Evolutionary conservation across 768 basidiomycete species (phyloP), one percentile per base, ranked within the genome.

Genomic region (Lactarius pseudohatsudake): DNA sequence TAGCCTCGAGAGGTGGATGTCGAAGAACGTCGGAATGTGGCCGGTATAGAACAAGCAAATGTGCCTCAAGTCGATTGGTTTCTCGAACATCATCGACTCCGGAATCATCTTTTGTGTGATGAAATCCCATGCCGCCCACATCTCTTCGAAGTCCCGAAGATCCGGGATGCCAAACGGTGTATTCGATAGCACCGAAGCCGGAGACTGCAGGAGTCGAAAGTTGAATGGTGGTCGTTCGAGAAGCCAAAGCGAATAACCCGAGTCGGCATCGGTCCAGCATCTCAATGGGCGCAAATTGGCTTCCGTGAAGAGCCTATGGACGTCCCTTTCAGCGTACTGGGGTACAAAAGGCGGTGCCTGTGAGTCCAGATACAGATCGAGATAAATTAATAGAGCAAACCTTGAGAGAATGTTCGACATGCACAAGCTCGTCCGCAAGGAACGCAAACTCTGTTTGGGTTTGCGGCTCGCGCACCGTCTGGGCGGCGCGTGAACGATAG

Each of bases 31-130:
- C 2, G 94, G 94, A 56, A 98, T 94, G 75, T 98, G 97, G 0
- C 96, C 96, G 15, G 93, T 74, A 76, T 98, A 98, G 79, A 99
- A 99, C n/a, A 98, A 82, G 73, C 94, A 96, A 64, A 96, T 94
- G 76, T 98, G 96, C 36, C 97, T 84, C 56, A 98, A 79, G 73
- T 97, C 89, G 67, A 98, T 98, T 3, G 96, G 96, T 74, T 92
- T 96, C 74, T 91, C 81, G 74, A 88, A 88, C 30, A 96, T 80
- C 90, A 98, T 91, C 32, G 87, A 84, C 22, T 83, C 79, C 0
- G 94, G 89, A 62, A 98, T 94, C 94, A 98, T 96, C 57, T 82
- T 82, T 64, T 85, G 80, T 15, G 91, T 92, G 57, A 96, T 80
- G 56, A 82, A 86, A 74, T 98, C 94, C 96, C 96, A 99, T 3